These are phyloP conservation scores for Corinectria fuckeliana DNA, from an alignment of 2,329 filamentous ascomycete genomes.

Conservation along the genomic window DNA sequence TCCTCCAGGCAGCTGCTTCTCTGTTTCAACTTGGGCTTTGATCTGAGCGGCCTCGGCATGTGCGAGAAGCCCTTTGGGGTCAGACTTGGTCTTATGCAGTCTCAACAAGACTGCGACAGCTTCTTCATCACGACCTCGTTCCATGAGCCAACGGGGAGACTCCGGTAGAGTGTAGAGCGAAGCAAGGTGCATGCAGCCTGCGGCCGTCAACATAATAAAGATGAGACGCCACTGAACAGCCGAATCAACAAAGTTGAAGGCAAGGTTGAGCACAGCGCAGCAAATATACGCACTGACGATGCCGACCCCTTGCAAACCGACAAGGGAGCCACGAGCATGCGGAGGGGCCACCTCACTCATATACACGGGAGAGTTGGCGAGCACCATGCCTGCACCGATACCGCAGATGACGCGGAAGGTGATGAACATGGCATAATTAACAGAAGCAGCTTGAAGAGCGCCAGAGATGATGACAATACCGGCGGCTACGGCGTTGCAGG, in stretches of 20 bases:
- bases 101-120: conserved; percentile 30
- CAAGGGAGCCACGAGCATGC: conserved; percentile 43
- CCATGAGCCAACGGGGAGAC: conserved; percentile 48
- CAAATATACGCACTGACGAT: conserved; percentile 44
- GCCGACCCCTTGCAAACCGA: conserved; percentile 44
- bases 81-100: conserved; percentile 18
- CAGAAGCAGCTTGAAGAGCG: conserved; percentile 18
- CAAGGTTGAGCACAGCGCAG: conserved; percentile 33
- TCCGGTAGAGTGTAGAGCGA: conserved; percentile 43
- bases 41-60: conserved; percentile 25
- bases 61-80: conserved; percentile 17
- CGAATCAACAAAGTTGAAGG: conserved; percentile 13
- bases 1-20: conserved; percentile 16
- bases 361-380: conserved; percentile 47
- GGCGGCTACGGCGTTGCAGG: conserved; percentile 18
- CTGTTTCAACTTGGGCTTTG: conserved; percentile 20
- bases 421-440: conserved; percentile 22
- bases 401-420: conserved; percentile 28
- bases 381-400: conserved; percentile 45
- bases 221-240: conserved; percentile 37
- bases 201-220: conserved; percentile 38
- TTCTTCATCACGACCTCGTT: conserved; percentile 42
- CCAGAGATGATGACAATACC: conserved; percentile 16
- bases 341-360: conserved; percentile 45
- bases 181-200: conserved; percentile 35